Conservation (phyloP, 805 yeast genomes). For the Kodamaea neixiangensis region DNA sequence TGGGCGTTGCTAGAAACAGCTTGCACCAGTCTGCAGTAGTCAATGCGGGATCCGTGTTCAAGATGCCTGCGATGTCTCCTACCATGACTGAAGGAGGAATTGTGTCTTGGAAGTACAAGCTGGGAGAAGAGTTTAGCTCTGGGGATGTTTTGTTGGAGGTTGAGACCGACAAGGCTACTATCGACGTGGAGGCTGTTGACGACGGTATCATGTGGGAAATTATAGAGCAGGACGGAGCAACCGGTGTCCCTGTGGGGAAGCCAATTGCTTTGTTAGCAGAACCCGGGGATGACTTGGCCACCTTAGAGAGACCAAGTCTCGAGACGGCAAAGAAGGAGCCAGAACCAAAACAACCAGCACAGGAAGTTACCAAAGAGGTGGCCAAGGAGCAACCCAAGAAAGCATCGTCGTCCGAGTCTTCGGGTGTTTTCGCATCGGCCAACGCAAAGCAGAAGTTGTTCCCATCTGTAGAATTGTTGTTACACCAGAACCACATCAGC, state of each 20-base stretch:
- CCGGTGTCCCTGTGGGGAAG: conserved; percentile 79
- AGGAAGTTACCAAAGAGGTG: conserved; percentile 13
- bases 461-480: conserved; percentile 75
- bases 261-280: conserved; percentile 91
- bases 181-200: conserved; percentile 86
- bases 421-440: conserved; percentile 44
- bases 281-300: conserved; percentile 74
- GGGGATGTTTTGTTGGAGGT: conserved; percentile 85
- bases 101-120: conserved; percentile 81
- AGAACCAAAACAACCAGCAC: conserved; percentile 18
- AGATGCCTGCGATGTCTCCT: conserved; percentile 99
- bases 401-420: conserved; percentile 4
- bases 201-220: conserved; percentile 90
- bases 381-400: conserved; percentile 13
- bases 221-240: conserved; percentile 66
- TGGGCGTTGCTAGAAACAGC: conserved; percentile 19
- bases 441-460: conserved; percentile 64
- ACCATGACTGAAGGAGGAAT: conserved; percentile 97
- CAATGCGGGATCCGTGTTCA: conserved; percentile 52
- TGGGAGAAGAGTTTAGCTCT: conserved; percentile 65
- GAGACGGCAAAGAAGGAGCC: conserved; percentile 27
- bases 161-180: conserved; percentile 85
- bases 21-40: conserved; percentile 31
- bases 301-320: conserved; percentile 59
- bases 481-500: conserved; percentile 63